Percentiles rank a stretch among this genome's conserved stretches.
phyloP scores from a whole-genome alignment of 148 eudicot species.

The Cornus controversa region DNA sequence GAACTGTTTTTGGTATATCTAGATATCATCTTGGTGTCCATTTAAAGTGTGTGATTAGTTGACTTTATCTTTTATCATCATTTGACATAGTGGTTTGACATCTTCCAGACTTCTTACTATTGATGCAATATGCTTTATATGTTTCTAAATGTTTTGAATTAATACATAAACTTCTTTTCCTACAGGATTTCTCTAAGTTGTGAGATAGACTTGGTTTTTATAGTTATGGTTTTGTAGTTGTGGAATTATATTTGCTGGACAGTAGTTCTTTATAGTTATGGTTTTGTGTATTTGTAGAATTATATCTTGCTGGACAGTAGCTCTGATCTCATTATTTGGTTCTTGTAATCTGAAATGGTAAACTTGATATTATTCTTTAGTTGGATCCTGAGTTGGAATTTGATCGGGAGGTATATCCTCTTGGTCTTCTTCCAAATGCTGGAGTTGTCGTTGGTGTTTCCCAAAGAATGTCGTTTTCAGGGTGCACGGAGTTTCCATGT shows the following conservation, averaged over 20 bases:
- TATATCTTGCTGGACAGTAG: not conserved
- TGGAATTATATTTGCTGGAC: not conserved
- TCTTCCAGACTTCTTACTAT: not conserved
- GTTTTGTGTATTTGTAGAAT: not conserved
- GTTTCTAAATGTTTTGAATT: not conserved
- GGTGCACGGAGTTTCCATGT: slow-evolving; percentile 97
- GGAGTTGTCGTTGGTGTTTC: slow-evolving; percentile 95
- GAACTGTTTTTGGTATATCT: not conserved
- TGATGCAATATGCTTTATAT: not conserved
- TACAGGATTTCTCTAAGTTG: not conserved
- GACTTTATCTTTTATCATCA: not conserved
- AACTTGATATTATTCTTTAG: slow-evolving; percentile 37
- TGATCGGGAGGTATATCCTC: slow-evolving; percentile 96
- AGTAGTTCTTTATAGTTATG: not conserved
- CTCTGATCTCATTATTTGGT: slow-evolving; percentile 9
- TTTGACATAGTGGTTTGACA: not conserved
- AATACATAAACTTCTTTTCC: not conserved
- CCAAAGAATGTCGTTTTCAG: slow-evolving; percentile 95
- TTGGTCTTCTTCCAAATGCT: slow-evolving; percentile 97
- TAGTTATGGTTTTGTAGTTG: not conserved
- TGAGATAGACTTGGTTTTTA: not conserved
- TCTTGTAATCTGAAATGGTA: slow-evolving; percentile 17
- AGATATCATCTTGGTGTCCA: not conserved
- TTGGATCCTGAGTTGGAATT: slow-evolving; percentile 98
- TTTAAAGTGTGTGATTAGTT: not conserved